Base-by-base conservation (phyloP, 2,329 filamentous ascomycete genomes). In the Trichophyton verrucosum region DNA sequence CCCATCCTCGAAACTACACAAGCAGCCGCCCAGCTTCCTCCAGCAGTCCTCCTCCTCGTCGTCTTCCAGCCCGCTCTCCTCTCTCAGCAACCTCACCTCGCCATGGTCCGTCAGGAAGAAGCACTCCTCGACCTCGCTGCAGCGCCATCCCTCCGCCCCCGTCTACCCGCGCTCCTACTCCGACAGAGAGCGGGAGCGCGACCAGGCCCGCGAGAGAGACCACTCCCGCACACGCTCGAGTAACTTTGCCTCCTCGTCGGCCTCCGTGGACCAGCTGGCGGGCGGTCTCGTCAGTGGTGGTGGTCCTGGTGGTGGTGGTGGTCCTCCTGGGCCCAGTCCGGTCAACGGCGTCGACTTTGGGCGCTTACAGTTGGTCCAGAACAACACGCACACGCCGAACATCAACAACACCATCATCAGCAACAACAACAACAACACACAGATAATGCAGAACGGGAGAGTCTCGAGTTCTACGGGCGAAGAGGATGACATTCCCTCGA, bases 121-220 rank as follows among this genome's bases (percentile, higher is more conserved):
- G 63, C 71, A 75, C 64, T 77, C 74, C 66, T 71, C 70, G 64
- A 72, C 71, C 51, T 74, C 74, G 58, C 71, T 78, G 61, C 77
- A 75, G 65, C 71, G 76, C 66, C 75, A 77, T 65, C 76, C 76
- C 36, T 78, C 76, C 60, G 76, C 76, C 24, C 75, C 75, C 27
- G 72, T 75, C 38, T 75, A 75, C 61, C 75, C 75, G 33, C 75
- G 75, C 55, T 76, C 73, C 53, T 74, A 73, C 61, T 69, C 69
- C 58, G 33, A 38, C 8, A 38, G 33, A 38, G 33, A 38, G 33
- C 33, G 33, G 3, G 33, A 70, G 68, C 64, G 68, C 68, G 61
- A 72, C 68, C 17, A 20, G 44, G n/a, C 9, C 44, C 20, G 20
- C 46, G 46, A 22, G 46, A 70, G 71, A 67, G 74, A 78, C 66